Evolutionary conservation across 179 eudicot species (phyloP), one percentile per base, ranked within the genome.

Genomic region (Beta lomatogona): DNA sequence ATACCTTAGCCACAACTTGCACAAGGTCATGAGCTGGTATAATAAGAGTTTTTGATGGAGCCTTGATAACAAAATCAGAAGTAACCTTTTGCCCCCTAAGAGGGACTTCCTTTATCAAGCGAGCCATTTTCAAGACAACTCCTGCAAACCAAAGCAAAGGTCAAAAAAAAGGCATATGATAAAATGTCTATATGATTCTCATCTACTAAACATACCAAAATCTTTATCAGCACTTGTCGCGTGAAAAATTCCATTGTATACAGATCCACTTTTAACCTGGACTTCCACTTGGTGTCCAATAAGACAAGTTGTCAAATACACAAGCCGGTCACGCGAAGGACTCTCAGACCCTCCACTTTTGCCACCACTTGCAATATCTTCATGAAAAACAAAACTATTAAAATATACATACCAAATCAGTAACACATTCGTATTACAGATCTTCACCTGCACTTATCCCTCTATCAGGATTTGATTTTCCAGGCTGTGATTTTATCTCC

Each of bases 261-360:
- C 83, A 73, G 97, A 92, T 71, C 99, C 99, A 87, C 90, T 92
- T 84, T 88, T 84, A 85, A 97, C 92, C 83, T 94, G 97, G 85
- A 97, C 97, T 82, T 97, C 98, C 81, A 97, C 99, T 59, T 89
- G 93, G 80, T 90, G 97, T 79, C 99, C 99, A 76, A 95, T 89
- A 71, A 95, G 92, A 85, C 95, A 92, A 28, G 98, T 82, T 31
- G 94, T 87, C 82, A 92, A 25, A 86, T 90, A 97, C 70, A 92
- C 86, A 55, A 97, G 87, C 46, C 95, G 90, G 44, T 97, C 99
- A 48, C 83, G 86, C 77, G 92, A 87, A 80, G 88, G 79, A 77
- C 89, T 90, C 71, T 86, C 93, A 78, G 53, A 45, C 41, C 85
- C 89, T 77, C 86, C 91, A 67, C 78, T 87, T 88, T 82, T 87